Percentiles rank a stretch among this genome's conserved stretches.
Evolutionary conservation across 2,329 filamentous ascomycete species (phyloP).

Genomic region (Hypoxylon sp.): DNA sequence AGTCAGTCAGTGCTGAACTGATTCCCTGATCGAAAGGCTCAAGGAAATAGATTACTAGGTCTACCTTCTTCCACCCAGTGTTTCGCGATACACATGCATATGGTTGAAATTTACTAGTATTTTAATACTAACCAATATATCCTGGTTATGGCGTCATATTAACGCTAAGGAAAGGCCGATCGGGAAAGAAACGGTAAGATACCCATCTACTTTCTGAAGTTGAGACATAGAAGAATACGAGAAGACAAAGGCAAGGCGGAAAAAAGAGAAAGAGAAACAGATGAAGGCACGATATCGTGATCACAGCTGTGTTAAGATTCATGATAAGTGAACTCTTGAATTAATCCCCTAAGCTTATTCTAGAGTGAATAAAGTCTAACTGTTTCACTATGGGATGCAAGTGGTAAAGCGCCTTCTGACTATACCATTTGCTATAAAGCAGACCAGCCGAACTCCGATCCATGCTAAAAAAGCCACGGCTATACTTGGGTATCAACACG

Average conservation of each 20-base stretch:
- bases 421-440: conserved; percentile 1
- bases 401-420: not conserved
- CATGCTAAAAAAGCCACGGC: conserved; percentile 10
- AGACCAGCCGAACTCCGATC: conserved; percentile 24
- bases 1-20: too few relatives aligned
- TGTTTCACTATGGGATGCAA: not conserved
- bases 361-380: not conserved
- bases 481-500: conserved; percentile 32
- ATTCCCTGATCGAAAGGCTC: too few relatives aligned
- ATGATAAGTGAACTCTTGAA: not conserved
- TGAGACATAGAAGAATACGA: not conserved
- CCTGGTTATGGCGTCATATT: not conserved
- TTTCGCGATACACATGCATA: too few relatives aligned
- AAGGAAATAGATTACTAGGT: too few relatives aligned
- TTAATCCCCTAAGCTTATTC: not conserved
- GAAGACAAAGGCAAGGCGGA: not conserved
- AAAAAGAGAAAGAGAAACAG: not conserved
- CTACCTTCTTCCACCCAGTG: too few relatives aligned
- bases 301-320: not conserved
- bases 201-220: not conserved
- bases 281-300: not conserved
- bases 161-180: not conserved
- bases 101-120: not conserved
- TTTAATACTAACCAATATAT: not conserved
- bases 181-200: not conserved